Evolutionary conservation across 2,329 filamentous ascomycete species (phyloP).

Genomic region (Claviceps humidiphila): DNA sequence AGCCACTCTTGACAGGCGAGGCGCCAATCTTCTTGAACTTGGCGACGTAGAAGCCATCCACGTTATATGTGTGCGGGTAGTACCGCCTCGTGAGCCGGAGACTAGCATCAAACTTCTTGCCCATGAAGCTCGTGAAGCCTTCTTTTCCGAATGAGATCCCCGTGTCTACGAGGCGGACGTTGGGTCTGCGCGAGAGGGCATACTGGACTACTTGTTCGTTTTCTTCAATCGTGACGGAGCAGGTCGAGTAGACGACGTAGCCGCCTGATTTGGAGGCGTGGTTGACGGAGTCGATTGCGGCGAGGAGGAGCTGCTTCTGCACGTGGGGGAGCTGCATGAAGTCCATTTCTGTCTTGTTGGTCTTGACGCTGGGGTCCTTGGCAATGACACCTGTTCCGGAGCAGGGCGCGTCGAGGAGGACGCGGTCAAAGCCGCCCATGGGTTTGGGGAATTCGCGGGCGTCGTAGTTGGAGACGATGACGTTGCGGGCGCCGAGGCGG

Average conservation of each 20-base stretch:
- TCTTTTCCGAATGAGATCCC: constrained; percentile 82
- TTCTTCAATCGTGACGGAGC: constrained; percentile 86
- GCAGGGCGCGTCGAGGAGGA: constrained; percentile 88
- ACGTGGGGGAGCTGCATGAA: constrained; percentile 87
- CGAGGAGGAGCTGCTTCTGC: constrained; percentile 85
- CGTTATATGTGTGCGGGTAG: constrained; percentile 86
- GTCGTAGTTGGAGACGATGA: constrained; percentile 90
- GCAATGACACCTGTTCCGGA: constrained; percentile 95
- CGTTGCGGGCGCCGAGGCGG: constrained; percentile 84
- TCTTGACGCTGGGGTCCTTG: constrained; percentile 94
- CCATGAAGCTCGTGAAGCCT: constrained; percentile 80
- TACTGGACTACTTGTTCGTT: constrained; percentile 87
- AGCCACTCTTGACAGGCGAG: constrained; percentile 42
- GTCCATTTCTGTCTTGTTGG: constrained; percentile 92
- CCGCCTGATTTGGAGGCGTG: constrained; percentile 85
- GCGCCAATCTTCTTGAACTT: constrained; percentile 91
- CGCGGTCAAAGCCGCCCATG: constrained; percentile 90
- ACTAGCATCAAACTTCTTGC: constrained; percentile 79
- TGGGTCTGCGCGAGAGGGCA: constrained; percentile 78
- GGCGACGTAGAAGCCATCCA: constrained; percentile 96
- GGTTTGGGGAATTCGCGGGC: constrained; percentile 87
- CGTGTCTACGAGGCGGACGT: constrained; percentile 85
- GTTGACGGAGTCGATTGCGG: constrained; percentile 90
- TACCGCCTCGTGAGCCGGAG: constrained; percentile 75
- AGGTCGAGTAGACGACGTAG: constrained; percentile 94